Percentiles rank a stretch among this genome's conserved stretches.
These are phyloP conservation scores for Vitis rotundifolia DNA, from an alignment of 164 flowering plant genomes.

Conservation along the genomic window DNA sequence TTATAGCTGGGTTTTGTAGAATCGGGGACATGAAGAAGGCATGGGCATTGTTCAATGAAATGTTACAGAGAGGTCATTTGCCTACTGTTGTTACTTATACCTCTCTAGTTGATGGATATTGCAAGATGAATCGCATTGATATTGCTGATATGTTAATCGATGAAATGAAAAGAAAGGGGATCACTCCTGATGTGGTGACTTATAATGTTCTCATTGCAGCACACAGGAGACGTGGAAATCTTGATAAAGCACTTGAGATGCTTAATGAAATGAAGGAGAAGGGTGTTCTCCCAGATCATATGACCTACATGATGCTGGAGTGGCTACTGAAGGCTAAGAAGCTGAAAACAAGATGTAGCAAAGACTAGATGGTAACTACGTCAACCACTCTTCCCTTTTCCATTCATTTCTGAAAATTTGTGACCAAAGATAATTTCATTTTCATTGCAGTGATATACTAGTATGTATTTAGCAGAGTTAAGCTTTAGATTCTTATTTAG, in stretches of 20 bases:
- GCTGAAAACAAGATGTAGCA: too few species aligned
- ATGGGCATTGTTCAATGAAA: constrained; percentile 30
- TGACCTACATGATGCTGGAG: constrained; percentile 15
- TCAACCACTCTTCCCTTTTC: too few species aligned
- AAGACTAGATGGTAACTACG: too few species aligned
- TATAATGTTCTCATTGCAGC: constrained; percentile 40
- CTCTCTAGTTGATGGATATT: constrained; percentile 54
- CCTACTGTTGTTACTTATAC: constrained; percentile 58
- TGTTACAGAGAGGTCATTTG: constrained; percentile 29
- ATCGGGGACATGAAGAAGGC: constrained; percentile 43
- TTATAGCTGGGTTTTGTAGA: constrained; percentile 57
- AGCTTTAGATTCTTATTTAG: too few species aligned
- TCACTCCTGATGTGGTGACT: constrained; percentile 43
- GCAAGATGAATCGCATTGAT: constrained; percentile 36
- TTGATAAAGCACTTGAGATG: constrained; percentile 28
- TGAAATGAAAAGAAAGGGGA: constrained; percentile 32
- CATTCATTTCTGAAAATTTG: too few species aligned
- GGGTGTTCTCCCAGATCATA: constrained; percentile 34
- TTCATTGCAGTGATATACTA: too few species aligned
- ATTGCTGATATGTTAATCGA: constrained; percentile 24
- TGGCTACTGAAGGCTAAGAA: not conserved
- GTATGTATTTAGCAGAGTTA: too few species aligned
- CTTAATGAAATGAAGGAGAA: constrained; percentile 37
- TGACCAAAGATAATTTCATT: too few species aligned
- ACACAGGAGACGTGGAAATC: constrained; percentile 25